Conservation (phyloP, 306 rosid genomes). For the Cicer chorassanicum region DNA sequence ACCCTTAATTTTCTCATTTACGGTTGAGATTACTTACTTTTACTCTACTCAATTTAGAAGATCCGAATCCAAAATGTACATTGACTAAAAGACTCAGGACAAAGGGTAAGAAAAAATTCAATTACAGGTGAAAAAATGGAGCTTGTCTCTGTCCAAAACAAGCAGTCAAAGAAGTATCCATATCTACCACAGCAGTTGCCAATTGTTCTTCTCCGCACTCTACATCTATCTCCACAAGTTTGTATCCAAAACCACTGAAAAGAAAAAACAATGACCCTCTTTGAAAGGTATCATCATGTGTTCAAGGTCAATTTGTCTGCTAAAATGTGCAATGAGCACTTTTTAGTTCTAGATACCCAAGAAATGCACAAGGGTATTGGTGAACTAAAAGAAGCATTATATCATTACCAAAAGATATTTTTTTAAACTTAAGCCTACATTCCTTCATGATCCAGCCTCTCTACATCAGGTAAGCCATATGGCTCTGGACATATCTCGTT, state of each 20-base stretch:
- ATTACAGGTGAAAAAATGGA: constrained; percentile 61
- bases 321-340: constrained; percentile 47
- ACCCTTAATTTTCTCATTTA: constrained; percentile 16
- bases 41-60: constrained; percentile 1
- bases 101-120: constrained; percentile 46
- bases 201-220: constrained; percentile 47
- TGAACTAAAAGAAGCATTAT: constrained; percentile 54
- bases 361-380: constrained; percentile 38
- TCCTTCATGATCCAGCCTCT: constrained; percentile 57
- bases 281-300: constrained; percentile 10
- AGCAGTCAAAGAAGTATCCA: constrained; percentile 58
- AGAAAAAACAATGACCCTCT: constrained; percentile 40
- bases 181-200: constrained; percentile 57
- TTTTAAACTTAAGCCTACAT: constrained; percentile 51
- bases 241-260: constrained; percentile 46
- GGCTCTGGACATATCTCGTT: constrained; percentile 90
- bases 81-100: constrained; percentile 46
- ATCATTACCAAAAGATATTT: constrained; percentile 64
- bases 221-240: constrained; percentile 40
- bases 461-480: constrained; percentile 60
- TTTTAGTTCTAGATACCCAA: constrained; percentile 44
- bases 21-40: constrained; percentile 22
- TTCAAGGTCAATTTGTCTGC: constrained; percentile 46
- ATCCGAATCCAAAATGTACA: constrained; percentile 57
- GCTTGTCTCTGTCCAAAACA: constrained; percentile 62